Evolutionary conservation across 305 asterid species (phyloP).

Genomic region (Solanum hybrid): DNA sequence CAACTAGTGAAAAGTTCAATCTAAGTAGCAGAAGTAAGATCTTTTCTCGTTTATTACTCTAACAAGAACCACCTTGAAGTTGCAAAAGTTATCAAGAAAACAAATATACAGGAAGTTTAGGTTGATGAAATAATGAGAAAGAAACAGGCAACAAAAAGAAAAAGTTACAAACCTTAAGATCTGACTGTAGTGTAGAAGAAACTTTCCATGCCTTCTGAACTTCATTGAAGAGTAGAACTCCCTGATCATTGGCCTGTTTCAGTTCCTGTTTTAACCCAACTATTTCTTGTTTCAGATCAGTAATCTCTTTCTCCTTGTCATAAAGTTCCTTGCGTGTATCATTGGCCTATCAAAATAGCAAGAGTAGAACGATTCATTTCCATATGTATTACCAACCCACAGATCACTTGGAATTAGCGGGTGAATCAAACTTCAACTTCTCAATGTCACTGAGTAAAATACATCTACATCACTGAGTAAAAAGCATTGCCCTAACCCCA

Average conservation of each 20-base stretch:
- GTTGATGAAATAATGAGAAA: not conserved
- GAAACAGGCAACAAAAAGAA: not conserved
- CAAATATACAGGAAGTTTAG: not conserved
- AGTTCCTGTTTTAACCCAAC: constrained; percentile 58
- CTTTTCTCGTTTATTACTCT: not conserved
- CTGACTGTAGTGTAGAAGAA: constrained; percentile 85
- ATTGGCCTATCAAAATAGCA: constrained; percentile 55
- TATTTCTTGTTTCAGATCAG: constrained; percentile 62
- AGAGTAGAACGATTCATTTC: constrained; percentile 3
- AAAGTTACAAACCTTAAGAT: constrained; percentile 63
- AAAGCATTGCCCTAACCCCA: not conserved
- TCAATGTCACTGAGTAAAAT: not conserved
- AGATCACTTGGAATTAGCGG: not conserved
- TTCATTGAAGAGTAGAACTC: constrained; percentile 87
- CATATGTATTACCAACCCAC: not conserved
- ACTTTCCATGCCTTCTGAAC: constrained; percentile 99
- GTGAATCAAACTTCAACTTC: constrained; percentile 1
- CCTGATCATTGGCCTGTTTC: constrained; percentile 80
- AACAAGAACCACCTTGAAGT: not conserved
- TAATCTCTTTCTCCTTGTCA: constrained; percentile 78
- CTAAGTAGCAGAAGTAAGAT: not conserved
- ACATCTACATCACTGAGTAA: not conserved
- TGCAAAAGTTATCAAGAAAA: not conserved
- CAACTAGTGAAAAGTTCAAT: not conserved
- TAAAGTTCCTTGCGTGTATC: constrained; percentile 88